Evolutionary conservation across 78 protist species (phyloP), one percentile per base, ranked within the genome.

Genomic region (Acrasis kona): DNA sequence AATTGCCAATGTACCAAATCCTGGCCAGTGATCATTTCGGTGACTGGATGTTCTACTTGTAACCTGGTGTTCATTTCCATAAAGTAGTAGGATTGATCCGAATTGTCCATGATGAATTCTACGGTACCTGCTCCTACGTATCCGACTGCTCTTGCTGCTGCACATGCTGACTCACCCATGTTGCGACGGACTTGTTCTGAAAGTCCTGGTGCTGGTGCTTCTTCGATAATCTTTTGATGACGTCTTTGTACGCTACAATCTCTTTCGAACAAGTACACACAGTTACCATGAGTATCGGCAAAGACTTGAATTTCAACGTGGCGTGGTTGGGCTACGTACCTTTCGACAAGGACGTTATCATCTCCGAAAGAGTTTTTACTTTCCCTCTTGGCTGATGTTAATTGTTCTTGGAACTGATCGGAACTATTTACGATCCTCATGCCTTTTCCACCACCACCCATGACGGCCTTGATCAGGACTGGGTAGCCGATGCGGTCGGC

Each of bases 81-180:
- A 32, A 93, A 93, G 75, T 36, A 87, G 86, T 85, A 93, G 36
- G 74, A 57, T 58, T 77, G 50, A 10, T 71, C 41, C 42, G 1
- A 64, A 36, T 58, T 76, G 30, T 87, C 90, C 1, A 93, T 70
- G 32, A 93, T 80, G 72, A 91, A 93, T 70, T 93, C 97, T 1
- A 93, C 97, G 10, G 97, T 93, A 10, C 99, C 99, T 6, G 96
- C 99, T 35, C 96, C 91, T 29, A 38, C 83, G 81, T 96, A 97
- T 42, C 85, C 87, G 29, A 93, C 95, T 34, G 92, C 92, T 65
- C 84, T 64, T 64, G 97, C 93, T 1, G 95, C 96, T 0, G 83
- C 80, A n/a, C 88, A 87, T 4, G 99, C 98, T 8, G 93, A 88
- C 39, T 57, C 72, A 19, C 95, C 97, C 90, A 93, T 83, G 50